Conservation (phyloP, 192 early-diverging fungal species). For the Jimgerdemannia flammicorona region DNA sequence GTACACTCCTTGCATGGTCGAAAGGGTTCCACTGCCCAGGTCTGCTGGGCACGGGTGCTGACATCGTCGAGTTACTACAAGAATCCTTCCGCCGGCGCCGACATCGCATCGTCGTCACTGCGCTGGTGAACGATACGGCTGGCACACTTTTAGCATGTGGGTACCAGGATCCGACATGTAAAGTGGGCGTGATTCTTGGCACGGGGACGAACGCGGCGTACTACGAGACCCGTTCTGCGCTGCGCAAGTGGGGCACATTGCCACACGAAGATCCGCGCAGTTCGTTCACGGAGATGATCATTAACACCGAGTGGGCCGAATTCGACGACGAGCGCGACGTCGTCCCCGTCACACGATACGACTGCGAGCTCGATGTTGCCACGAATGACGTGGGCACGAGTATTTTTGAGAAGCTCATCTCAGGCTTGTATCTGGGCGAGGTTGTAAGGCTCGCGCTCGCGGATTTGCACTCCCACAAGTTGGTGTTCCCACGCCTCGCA, state of each 20-base stretch:
- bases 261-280: background rate
- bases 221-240: background rate
- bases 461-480: constrained; percentile 67
- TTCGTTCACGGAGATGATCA: constrained; percentile 58
- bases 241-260: background rate
- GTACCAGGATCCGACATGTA: constrained; percentile 75
- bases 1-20: constrained; percentile 73
- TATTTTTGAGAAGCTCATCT: constrained; percentile 78
- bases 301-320: constrained; percentile 90
- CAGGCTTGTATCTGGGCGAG: constrained; percentile 85
- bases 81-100: constrained; percentile 72
- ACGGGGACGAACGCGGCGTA: constrained; percentile 79
- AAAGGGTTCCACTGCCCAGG: constrained; percentile 84
- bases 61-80: constrained; percentile 77
- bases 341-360: constrained; percentile 73
- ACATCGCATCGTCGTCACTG: constrained; percentile 62
- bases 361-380: constrained; percentile 69
- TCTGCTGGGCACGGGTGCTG: constrained; percentile 66
- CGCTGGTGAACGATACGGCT: constrained; percentile 95
- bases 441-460: constrained; percentile 65
- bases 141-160: constrained; percentile 87
- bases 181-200: constrained; percentile 88
- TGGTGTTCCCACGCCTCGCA: constrained; percentile 43
- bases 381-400: constrained; percentile 19
- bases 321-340: constrained; percentile 64